Base-by-base conservation (phyloP, 495 filamentous ascomycete species). In the Apiosordaria backusii region DNA sequence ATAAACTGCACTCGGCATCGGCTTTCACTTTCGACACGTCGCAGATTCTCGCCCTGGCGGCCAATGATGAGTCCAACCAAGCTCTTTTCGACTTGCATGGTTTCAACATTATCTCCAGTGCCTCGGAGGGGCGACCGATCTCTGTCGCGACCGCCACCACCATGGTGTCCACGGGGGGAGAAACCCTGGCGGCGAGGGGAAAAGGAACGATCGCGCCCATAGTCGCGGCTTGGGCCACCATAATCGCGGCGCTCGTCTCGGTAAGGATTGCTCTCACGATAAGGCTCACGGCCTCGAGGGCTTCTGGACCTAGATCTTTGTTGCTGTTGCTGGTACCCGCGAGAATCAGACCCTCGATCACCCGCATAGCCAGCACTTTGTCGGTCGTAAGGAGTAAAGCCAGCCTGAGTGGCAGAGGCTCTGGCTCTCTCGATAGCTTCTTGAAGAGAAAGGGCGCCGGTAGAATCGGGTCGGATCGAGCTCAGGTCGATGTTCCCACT, bases 21-120 rank as follows among this genome's bases (percentile, higher is more conserved):
- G 16, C 88, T 91, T 64, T 92, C 89, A 19, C 83, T 74, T 73
- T 95, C 91, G 64, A 95, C 88, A 45, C 89, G 87, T 65, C 90
- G 82, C 26, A 95, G 79, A 63, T 92, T 95, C 74, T 95, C 91
- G 59, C 91, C 91, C 68, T 91, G 87, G 45, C 91, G 84, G 16
- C 91, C 91, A 70, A 95, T 95, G 72, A 95, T 92, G 10, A 95
- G 79, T 25, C 91, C 91, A 40, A 95, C 91, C 50, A 93, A 80
- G 61, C 83, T 86, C 4, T 88, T 88, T 68, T 95, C 91, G 65
- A 95, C 90, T 62, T 85, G 80, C 60, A 95, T 89, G 2, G 86
- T 86, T 71, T 95, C 91, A 9, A 82, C 80, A 65, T 89, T 86
- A 59, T 89, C 89, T 45, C 83, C 80, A 66, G 80, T 82, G 57